phyloP scores from a whole-genome alignment of 2,329 filamentous ascomycete species.

The Stemphylium beticola region DNA sequence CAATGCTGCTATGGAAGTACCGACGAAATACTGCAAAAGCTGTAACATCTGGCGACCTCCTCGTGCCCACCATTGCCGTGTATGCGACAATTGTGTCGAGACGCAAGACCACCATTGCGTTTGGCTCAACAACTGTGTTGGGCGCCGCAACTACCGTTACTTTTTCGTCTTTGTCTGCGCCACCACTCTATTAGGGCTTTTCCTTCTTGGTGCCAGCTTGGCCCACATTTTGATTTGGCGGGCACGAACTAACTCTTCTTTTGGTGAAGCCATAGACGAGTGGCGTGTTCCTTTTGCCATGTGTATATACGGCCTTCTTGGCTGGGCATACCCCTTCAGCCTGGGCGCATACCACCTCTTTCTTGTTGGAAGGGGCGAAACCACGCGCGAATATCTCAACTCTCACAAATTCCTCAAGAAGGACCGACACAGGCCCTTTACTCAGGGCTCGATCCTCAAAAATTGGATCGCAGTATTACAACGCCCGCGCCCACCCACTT shows the following conservation, averaged over 20 bases:
- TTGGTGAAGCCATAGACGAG: slow-evolving; percentile 70
- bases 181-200: slow-evolving; percentile 76
- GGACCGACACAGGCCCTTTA: slow-evolving; percentile 90
- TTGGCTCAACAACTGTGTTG: slow-evolving; percentile 98
- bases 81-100: slow-evolving; percentile 97
- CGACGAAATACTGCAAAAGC: slow-evolving; percentile 96
- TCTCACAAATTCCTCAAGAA: slow-evolving; percentile 93
- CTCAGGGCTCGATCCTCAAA: slow-evolving; percentile 72
- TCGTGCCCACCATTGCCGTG: slow-evolving; percentile 91
- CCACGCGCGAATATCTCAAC: slow-evolving; percentile 94
- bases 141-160: slow-evolving; percentile 95
- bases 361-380: slow-evolving; percentile 88
- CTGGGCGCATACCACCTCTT: slow-evolving; percentile 90
- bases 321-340: slow-evolving; percentile 79
- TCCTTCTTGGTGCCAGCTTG: slow-evolving; percentile 78
- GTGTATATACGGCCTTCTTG: slow-evolving; percentile 80
- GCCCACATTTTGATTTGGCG: slow-evolving; percentile 79
- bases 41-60: slow-evolving; percentile 98
- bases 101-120: slow-evolving; percentile 98
- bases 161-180: slow-evolving; percentile 91
- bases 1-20: slow-evolving; percentile 93
- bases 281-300: slow-evolving; percentile 86
- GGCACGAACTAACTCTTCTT: slow-evolving; percentile 67
- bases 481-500: slow-evolving; percentile 84
- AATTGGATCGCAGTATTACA: slow-evolving; percentile 85